These are phyloP conservation scores for Eucalyptus cloeziana DNA, from an alignment of 345 rosid species.

Conservation along the genomic window DNA sequence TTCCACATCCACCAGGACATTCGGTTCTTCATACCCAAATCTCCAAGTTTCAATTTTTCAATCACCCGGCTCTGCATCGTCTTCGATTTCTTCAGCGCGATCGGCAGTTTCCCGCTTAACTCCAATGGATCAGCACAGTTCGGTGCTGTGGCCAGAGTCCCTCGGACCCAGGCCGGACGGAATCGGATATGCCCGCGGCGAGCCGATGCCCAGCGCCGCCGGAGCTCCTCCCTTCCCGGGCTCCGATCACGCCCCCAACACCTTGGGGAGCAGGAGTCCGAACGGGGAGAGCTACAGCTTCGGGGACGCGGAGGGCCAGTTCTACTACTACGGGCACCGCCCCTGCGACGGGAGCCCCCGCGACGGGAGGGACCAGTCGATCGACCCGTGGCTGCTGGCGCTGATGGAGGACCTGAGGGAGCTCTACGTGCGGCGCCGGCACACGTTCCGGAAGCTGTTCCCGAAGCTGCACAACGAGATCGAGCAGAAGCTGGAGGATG, in stretches of 20 bases:
- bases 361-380: neutral
- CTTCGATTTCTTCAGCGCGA: neutral
- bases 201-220: neutral
- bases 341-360: neutral
- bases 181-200: neutral
- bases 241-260: neutral
- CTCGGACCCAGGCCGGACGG: neutral
- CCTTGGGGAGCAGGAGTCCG: neutral
- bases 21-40: neutral
- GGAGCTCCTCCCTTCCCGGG: neutral
- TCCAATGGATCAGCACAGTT: neutral
- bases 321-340: neutral
- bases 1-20: neutral
- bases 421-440: slow-evolving; percentile 3
- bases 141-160: neutral
- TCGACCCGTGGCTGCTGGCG: slow-evolving; percentile 10
- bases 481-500: neutral
- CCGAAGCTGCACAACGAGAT: slow-evolving; percentile 5
- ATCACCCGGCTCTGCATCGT: neutral
- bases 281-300: neutral
- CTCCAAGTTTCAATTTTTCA: neutral
- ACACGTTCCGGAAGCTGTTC: slow-evolving; percentile 9
- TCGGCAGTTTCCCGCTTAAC: neutral
- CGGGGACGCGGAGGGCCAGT: neutral
- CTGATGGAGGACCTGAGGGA: slow-evolving; percentile 17